Conservation (phyloP, 345 rosid genomes). For the Corchorus capsularis region DNA sequence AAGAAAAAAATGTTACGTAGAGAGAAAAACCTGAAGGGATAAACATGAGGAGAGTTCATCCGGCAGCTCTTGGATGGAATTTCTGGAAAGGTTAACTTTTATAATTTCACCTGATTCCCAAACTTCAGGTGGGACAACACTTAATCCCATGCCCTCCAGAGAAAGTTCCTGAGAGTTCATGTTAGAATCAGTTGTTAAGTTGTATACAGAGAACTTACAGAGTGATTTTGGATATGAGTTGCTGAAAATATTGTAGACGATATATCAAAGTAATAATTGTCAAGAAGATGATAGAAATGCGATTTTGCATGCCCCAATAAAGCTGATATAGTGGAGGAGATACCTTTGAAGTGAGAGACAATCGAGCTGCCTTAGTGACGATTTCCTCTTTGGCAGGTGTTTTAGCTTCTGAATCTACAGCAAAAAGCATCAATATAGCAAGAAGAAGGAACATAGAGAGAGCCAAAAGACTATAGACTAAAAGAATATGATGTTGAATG, state of each 20-base stretch:
- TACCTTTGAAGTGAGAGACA: constrained; percentile 89
- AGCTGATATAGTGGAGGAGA: background rate
- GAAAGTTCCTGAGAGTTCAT: constrained; percentile 65
- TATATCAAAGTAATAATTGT: background rate
- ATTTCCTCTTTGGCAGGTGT: constrained; percentile 61
- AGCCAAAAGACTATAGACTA: constrained; percentile 1
- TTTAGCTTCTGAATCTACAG: constrained; percentile 58
- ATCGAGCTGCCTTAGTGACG: constrained; percentile 74
- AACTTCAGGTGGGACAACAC: constrained; percentile 74
- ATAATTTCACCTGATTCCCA: constrained; percentile 76
- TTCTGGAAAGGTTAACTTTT: constrained; percentile 77
- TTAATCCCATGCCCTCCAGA: constrained; percentile 71
- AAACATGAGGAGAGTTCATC: constrained; percentile 66
- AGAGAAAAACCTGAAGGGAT: constrained; percentile 61
- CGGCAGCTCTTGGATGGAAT: constrained; percentile 79
- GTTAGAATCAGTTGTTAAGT: background rate
- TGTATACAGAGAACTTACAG: background rate
- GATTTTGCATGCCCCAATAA: background rate
- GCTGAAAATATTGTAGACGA: background rate
- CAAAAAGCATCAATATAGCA: constrained; percentile 13
- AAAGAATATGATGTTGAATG: background rate
- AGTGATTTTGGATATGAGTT: background rate
- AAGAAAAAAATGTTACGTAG: background rate
- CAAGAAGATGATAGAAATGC: background rate
- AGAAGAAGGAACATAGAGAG: constrained; percentile 13